Evolutionary conservation across 1,284 basidiomycete genomes (phyloP).

Genomic region (Austroboletus olivaceoglutinosus): DNA sequence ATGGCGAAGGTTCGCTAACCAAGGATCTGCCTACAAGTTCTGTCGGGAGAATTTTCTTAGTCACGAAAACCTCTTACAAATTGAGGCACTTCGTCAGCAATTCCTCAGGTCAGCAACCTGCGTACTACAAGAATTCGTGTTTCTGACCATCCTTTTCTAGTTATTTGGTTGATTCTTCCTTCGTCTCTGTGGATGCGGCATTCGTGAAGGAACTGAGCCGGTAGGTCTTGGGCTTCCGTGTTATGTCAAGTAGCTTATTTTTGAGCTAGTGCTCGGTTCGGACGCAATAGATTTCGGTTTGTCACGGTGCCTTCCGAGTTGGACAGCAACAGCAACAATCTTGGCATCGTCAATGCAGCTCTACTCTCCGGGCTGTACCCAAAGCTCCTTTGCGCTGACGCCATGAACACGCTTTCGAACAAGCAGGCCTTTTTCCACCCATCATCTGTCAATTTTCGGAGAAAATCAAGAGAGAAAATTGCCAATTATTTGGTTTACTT

Average conservation of each 20-base stretch:
- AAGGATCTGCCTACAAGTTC: constrained; percentile 64
- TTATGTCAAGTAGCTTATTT: neutral
- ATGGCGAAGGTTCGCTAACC: constrained; percentile 80
- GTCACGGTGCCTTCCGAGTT: constrained; percentile 72
- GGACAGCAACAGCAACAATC: constrained; percentile 67
- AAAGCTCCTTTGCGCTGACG: constrained; percentile 79
- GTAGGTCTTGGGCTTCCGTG: constrained; percentile 35
- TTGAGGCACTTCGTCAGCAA: constrained; percentile 96
- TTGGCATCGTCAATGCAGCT: constrained; percentile 75
- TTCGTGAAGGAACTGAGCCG: constrained; percentile 73
- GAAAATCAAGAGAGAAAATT: constrained; percentile 67
- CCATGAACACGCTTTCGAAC: constrained; percentile 83
- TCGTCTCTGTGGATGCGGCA: constrained; percentile 69
- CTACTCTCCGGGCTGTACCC: constrained; percentile 90
- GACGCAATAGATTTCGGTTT: constrained; percentile 73
- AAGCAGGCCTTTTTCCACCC: constrained; percentile 92
- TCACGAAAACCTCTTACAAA: constrained; percentile 91
- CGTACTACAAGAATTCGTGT: neutral
- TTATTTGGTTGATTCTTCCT: constrained; percentile 84
- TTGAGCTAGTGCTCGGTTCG: constrained; percentile 64
- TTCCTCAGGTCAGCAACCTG: constrained; percentile 63
- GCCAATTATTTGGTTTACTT: constrained; percentile 82
- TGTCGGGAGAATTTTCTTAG: constrained; percentile 86
- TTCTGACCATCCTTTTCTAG: constrained; percentile 36
- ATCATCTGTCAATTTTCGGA: constrained; percentile 83